Percentiles rank a stretch among this genome's conserved stretches.
These are phyloP conservation scores for Tolypocladium inflatum DNA, from an alignment of 2,329 filamentous ascomycete genomes.

Conservation along the genomic window DNA sequence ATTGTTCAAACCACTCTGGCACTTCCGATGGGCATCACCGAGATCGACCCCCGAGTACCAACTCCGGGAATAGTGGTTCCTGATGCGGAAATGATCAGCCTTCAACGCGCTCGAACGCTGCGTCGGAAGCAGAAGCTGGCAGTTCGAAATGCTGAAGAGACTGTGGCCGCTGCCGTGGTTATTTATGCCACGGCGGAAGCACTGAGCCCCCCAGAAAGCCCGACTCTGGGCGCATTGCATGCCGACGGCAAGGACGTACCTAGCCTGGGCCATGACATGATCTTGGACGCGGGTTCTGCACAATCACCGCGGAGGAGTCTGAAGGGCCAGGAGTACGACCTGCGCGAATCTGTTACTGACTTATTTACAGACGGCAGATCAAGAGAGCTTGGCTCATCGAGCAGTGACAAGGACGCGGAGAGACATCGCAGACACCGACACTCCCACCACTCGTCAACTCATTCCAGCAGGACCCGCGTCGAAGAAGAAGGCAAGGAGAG, in stretches of 20 bases:
- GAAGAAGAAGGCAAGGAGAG: slow-evolving; percentile 21
- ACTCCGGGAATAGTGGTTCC: slow-evolving; percentile 40
- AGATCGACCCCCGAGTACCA: slow-evolving; percentile 14
- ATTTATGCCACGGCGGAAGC: slow-evolving; percentile 42
- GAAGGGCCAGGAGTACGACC: slow-evolving; percentile 26
- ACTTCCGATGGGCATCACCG: background rate
- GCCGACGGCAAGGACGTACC: slow-evolving; percentile 15
- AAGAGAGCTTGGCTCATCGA: slow-evolving; percentile 25
- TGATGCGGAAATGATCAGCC: slow-evolving; percentile 24
- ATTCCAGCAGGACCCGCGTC: slow-evolving; percentile 19
- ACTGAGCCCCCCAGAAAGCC: slow-evolving; percentile 31
- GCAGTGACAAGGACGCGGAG: slow-evolving; percentile 27
- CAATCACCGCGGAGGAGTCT: slow-evolving; percentile 22
- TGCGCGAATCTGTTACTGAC: slow-evolving; percentile 43
- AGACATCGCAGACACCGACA: slow-evolving; percentile 31
- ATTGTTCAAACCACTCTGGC: background rate
- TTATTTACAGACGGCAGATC: slow-evolving; percentile 42
- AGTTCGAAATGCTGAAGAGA: slow-evolving; percentile 40
- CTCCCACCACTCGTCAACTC: slow-evolving; percentile 26
- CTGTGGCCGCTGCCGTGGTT: slow-evolving; percentile 43
- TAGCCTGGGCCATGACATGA: slow-evolving; percentile 15
- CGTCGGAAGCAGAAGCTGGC: slow-evolving; percentile 34
- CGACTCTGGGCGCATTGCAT: slow-evolving; percentile 8
- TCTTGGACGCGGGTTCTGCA: slow-evolving; percentile 14
- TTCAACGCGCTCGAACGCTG: slow-evolving; percentile 32